Evolutionary conservation across 768 basidiomycete genomes (phyloP), one percentile per base, ranked within the genome.

Genomic region (Kwoniella heveanensis): DNA sequence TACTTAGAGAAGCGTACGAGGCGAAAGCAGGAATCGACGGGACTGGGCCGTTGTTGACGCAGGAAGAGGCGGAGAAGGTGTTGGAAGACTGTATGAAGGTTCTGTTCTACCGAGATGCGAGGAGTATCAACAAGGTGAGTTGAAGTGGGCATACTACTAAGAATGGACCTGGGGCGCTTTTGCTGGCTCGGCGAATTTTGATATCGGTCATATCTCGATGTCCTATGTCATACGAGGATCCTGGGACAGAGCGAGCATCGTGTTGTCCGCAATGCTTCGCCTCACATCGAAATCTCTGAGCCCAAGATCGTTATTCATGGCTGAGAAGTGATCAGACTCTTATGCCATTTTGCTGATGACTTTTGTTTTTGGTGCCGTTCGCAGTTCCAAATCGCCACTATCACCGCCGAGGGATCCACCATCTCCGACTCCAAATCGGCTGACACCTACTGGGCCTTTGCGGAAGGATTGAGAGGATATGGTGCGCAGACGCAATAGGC

Each of bases 341-440:
- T 13, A 13, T 32, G 32, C 32, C 13, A 13, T 6, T 32, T 6
- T 32, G 32, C 13, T 32, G 13, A 32, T 13, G 32, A 5, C 32
- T 32, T 13, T 32, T 13, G 32, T 32, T 13, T 13, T 6, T 13
- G 5, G 32, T 32, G 32, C 7, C 5, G 13, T 54, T 37, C n/a
- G 60, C 77, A 97, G 95, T 98, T 88, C 82, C 95, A 98, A 93
- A 85, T 98, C 61, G 94, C 92, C 4, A 91, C 85, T 0, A 86
- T 98, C 72, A 92, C 90, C 0, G 86, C 82, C 19, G 82, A 85
- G 2, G 94, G 95, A 1, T 85, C 88, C 29, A 80, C 79, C 9
- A 90, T 99, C 62, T 90, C 90, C 0, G 92, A 91, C 65, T 86
- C 92, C 27, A 84, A 86, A 66, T 82, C 84, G 47, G 80, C 91